phyloP scores from a whole-genome alignment of 1,284 basidiomycete species.

The Uromyces viciae-fabae region DNA sequence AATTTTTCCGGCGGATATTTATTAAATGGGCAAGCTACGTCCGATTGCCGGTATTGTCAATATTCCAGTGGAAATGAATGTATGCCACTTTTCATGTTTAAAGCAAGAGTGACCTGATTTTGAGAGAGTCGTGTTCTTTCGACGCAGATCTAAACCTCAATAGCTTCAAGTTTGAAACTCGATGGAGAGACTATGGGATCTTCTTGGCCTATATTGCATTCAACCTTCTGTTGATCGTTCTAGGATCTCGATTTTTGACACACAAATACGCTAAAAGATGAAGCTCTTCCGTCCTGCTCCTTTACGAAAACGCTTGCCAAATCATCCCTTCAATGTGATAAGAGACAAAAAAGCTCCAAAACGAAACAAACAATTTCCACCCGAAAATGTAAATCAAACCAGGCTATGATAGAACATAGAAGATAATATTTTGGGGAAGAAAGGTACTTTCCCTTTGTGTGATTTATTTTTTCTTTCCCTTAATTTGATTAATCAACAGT shows the following conservation, averaged over 20 bases:
- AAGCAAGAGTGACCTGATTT: background rate
- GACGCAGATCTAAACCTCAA: background rate
- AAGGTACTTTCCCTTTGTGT: too few relatives aligned
- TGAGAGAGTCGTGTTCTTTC: background rate
- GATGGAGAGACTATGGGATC: constrained; percentile 73
- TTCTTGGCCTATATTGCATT: constrained; percentile 66
- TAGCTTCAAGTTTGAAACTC: constrained; percentile 61
- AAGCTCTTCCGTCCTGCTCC: too few relatives aligned
- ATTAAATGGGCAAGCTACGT: constrained; percentile 65
- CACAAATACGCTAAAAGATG: constrained; percentile 62
- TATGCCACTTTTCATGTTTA: background rate
- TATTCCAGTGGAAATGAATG: constrained; percentile 55
- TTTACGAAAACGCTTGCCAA: too few relatives aligned
- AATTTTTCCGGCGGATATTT: constrained; percentile 66
- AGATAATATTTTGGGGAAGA: too few relatives aligned
- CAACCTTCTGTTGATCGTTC: constrained; percentile 68
- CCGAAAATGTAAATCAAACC: too few relatives aligned
- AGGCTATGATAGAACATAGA: too few relatives aligned
- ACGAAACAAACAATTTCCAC: too few relatives aligned
- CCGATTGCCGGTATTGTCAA: constrained; percentile 68
- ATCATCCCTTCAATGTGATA: too few relatives aligned
- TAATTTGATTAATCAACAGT: too few relatives aligned
- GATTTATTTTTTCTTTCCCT: too few relatives aligned
- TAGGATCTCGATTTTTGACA: constrained; percentile 68
- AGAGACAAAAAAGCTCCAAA: too few relatives aligned